Percentiles rank a stretch among this genome's conserved stretches.
Conservation (phyloP, 2,329 filamentous ascomycete species). For the Ramichloridium luteum region DNA sequence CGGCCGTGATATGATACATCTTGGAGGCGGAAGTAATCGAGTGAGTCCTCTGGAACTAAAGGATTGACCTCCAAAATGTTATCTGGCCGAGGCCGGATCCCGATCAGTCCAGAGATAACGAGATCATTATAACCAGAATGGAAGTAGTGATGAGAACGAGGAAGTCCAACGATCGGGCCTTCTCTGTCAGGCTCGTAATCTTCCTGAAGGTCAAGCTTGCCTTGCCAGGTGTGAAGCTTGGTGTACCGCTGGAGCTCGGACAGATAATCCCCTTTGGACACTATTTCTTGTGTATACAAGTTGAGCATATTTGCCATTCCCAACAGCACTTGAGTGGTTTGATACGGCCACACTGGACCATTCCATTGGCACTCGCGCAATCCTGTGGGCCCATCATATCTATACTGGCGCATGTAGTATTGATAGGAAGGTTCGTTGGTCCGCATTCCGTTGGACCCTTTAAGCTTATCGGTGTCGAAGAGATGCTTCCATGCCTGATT, state of each 20-base stretch:
- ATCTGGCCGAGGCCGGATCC: conserved; percentile 29
- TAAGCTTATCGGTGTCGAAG: conserved; percentile 24
- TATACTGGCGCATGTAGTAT: conserved; percentile 35
- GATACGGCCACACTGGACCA: conserved; percentile 34
- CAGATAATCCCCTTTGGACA: conserved; percentile 26
- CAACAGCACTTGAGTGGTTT: conserved; percentile 30
- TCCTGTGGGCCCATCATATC: conserved; percentile 25
- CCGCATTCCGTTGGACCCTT: conserved; percentile 27
- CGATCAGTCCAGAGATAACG: conserved; percentile 31
- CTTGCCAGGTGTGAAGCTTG: conserved; percentile 26
- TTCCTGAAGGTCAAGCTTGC: conserved; percentile 30
- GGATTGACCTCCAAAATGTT: conserved; percentile 32
- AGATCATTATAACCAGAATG: conserved; percentile 35
- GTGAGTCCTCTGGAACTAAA: conserved; percentile 21
- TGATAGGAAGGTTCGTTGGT: conserved; percentile 34
- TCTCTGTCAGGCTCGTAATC: conserved; percentile 34
- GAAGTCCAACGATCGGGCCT: conserved; percentile 30
- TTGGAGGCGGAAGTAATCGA: conserved; percentile 32
- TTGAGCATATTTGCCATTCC: conserved; percentile 34
- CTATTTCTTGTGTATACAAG: conserved; percentile 25
- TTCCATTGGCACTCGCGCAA: conserved; percentile 35
- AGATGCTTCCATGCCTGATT: conserved; percentile 29
- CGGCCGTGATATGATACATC: conserved; percentile 32
- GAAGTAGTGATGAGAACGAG: conserved; percentile 34
- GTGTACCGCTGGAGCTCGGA: conserved; percentile 29